Conservation (phyloP, 805 yeast genomes). For the Sungouiella thailandica region DNA sequence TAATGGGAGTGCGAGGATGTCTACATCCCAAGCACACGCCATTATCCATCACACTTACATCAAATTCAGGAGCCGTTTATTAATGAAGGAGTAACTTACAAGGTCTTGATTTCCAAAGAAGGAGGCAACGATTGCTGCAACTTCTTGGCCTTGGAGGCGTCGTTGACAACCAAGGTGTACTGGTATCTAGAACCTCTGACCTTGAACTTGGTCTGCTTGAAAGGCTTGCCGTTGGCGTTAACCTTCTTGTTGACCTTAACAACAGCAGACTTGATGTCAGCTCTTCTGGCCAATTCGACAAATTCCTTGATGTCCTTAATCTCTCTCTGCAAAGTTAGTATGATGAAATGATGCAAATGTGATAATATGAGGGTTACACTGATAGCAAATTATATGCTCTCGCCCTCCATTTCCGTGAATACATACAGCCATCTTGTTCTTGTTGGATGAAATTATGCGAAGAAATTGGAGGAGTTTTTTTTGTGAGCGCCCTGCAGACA, state of each 20-base stretch:
- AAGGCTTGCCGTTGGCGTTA: slow-evolving; percentile 75
- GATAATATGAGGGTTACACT: neutral
- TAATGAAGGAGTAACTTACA: slow-evolving; percentile 24
- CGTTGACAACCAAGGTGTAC: slow-evolving; percentile 94
- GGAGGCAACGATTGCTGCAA: slow-evolving; percentile 97
- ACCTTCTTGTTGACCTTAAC: slow-evolving; percentile 88
- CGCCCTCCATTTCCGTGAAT: no score
- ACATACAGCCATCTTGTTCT: slow-evolving; percentile 21
- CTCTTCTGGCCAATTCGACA: slow-evolving; percentile 93
- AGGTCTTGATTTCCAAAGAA: slow-evolving; percentile 63
- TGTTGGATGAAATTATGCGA: slow-evolving; percentile 1
- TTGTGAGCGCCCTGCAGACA: slow-evolving; percentile 2
- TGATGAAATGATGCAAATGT: neutral
- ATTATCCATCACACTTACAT: no score
- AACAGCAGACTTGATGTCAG: slow-evolving; percentile 89
- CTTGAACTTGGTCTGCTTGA: slow-evolving; percentile 97
- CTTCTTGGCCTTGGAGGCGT: slow-evolving; percentile 95
- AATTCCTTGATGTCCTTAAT: slow-evolving; percentile 96
- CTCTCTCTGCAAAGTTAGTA: slow-evolving; percentile 46
- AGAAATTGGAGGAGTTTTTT: slow-evolving; percentile 3
- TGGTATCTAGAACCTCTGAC: slow-evolving; percentile 93
- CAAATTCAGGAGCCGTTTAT: neutral
- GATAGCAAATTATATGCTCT: no score
- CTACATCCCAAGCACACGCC: no score
- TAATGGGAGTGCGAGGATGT: no score